phyloP scores from a whole-genome alignment of 73 alveolate species.

The Tetrahymena borealis region DNA sequence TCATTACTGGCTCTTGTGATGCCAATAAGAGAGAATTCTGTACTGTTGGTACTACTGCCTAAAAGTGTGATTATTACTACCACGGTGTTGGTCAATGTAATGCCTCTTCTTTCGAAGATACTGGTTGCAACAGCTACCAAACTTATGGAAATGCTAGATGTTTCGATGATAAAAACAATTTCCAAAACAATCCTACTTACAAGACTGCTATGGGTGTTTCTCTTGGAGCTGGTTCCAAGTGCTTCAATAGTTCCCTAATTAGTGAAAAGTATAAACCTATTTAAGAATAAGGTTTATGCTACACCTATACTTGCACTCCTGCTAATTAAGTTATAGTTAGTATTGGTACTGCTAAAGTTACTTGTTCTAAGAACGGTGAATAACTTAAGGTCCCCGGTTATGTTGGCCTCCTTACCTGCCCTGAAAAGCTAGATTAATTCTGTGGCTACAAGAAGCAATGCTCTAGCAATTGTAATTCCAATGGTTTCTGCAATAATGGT shows the following conservation, averaged over 20 bases:
- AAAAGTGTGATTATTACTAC: background rate
- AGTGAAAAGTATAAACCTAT: background rate
- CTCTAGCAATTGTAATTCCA: background rate
- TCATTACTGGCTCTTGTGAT: background rate
- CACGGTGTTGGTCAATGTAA: background rate
- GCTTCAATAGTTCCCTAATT: background rate
- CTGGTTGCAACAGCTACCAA: background rate
- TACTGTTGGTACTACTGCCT: background rate
- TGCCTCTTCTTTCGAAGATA: background rate
- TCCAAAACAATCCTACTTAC: background rate
- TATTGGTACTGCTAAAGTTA: background rate
- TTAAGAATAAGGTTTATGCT: background rate
- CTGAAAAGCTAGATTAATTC: background rate
- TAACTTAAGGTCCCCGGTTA: background rate
- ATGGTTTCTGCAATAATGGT: background rate
- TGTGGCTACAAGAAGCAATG: background rate
- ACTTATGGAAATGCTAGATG: background rate
- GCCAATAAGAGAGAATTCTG: background rate
- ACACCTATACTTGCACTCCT: background rate
- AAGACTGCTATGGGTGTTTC: background rate
- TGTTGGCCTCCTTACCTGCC: background rate
- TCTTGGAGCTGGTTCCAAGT: background rate
- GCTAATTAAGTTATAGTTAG: background rate
- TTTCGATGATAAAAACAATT: background rate
- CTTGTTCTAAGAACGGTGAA: background rate